Conservation (phyloP, 108 stramenopile genomes). For the Cyclotella kingstonii region DNA sequence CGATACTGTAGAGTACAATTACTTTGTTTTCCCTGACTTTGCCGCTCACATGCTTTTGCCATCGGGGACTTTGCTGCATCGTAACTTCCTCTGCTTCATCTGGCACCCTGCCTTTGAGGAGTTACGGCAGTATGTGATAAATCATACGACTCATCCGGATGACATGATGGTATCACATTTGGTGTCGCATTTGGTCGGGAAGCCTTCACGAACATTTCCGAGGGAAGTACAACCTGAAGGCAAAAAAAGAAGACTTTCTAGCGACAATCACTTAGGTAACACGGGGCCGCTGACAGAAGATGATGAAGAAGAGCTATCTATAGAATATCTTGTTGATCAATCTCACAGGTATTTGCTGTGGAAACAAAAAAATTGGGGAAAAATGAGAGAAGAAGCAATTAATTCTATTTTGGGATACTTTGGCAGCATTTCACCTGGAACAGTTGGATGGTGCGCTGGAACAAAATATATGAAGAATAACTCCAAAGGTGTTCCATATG, state of each 20-base stretch:
- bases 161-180: conserved; percentile 84
- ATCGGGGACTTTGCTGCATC: conserved; percentile 54
- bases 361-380: conserved; percentile 66
- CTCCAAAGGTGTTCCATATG: conserved; percentile 31
- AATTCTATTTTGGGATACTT: conserved; percentile 81
- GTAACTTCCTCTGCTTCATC: conserved; percentile 79
- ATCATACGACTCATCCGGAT: conserved; percentile 83
- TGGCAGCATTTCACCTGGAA: conserved; percentile 79
- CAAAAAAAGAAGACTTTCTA: conserved; percentile 16
- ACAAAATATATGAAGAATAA: conserved; percentile 48
- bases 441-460: conserved; percentile 83
- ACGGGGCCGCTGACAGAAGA: background rate
- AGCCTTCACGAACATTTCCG: conserved; percentile 69
- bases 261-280: background rate
- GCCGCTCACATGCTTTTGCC: conserved; percentile 46
- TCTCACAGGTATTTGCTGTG: conserved; percentile 55
- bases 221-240: conserved; percentile 26
- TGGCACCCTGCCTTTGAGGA: conserved; percentile 88
- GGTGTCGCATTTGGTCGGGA: conserved; percentile 73
- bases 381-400: conserved; percentile 67
- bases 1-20: conserved; percentile 78
- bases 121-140: conserved; percentile 60
- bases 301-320: background rate
- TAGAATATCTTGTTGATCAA: conserved; percentile 21
- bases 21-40: conserved; percentile 74